A percentile compares a stretch with the other conserved stretches of the same genome.
Evolutionary conservation across 2,329 filamentous ascomycete genomes (phyloP).

Genomic region (Colletotrichum somersetense): DNA sequence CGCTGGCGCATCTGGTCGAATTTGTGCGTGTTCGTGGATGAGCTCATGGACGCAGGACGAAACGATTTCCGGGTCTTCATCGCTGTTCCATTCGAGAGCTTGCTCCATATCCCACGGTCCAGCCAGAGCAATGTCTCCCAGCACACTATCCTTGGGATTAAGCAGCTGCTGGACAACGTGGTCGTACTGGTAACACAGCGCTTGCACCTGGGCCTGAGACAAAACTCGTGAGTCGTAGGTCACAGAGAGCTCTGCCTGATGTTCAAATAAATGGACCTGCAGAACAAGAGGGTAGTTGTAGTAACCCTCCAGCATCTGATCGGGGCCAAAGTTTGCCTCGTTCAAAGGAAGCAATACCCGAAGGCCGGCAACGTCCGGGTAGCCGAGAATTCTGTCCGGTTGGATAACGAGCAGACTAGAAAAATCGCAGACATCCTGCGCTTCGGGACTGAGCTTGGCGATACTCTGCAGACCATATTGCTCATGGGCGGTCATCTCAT

Average conservation of each 20-base stretch:
- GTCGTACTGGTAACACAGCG: slow-evolving; percentile 11
- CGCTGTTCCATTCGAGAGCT: slow-evolving; percentile 10
- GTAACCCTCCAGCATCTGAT: slow-evolving; percentile 30
- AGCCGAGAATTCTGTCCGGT: slow-evolving; percentile 6
- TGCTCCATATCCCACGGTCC: slow-evolving; percentile 19
- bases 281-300: slow-evolving; percentile 36
- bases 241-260: slow-evolving; percentile 2
- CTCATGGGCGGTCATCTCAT: slow-evolving; percentile 46
- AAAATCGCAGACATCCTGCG: slow-evolving; percentile 7
- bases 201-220: slow-evolving; percentile 2
- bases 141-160: neutral
- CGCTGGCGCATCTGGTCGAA: slow-evolving; percentile 45
- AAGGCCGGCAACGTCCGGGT: neutral
- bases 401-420: slow-evolving; percentile 8
- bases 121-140: slow-evolving; percentile 16
- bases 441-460: slow-evolving; percentile 42
- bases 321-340: neutral
- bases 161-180: slow-evolving; percentile 21
- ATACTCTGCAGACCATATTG: slow-evolving; percentile 48
- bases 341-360: neutral
- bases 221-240: slow-evolving; percentile 14
- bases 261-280: slow-evolving; percentile 3
- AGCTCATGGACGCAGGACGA: slow-evolving; percentile 15
- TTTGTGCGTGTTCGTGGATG: slow-evolving; percentile 32
- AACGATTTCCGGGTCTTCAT: slow-evolving; percentile 15